Conservation (phyloP, 176 grass and related monocot species). For the Oryza coarctata region DNA sequence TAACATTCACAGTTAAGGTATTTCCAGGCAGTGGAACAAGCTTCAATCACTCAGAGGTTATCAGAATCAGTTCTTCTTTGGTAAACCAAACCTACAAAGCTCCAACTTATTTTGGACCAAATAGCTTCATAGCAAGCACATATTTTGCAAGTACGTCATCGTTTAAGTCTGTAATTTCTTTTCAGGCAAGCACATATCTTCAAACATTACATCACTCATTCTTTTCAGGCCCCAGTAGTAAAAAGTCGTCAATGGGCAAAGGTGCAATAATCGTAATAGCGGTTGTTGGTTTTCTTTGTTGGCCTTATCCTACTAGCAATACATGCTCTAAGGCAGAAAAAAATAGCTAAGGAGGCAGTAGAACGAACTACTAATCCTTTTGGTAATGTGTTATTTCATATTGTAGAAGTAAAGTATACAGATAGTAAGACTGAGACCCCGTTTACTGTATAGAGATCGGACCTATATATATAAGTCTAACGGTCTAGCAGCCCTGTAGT, state of each 20-base stretch:
- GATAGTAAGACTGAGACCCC: too few species aligned
- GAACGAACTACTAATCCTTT: slow-evolving; percentile 52
- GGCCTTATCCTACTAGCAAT: slow-evolving; percentile 37
- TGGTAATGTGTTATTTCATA: slow-evolving; percentile 39
- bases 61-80: slow-evolving; percentile 43
- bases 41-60: slow-evolving; percentile 51
- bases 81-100: slow-evolving; percentile 47
- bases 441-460: too few species aligned
- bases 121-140: slow-evolving; percentile 44
- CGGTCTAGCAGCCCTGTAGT: too few species aligned
- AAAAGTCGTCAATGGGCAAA: slow-evolving; percentile 30
- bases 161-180: background rate
- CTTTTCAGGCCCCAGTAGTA: slow-evolving; percentile 31
- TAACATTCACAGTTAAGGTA: slow-evolving; percentile 41
- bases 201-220: background rate
- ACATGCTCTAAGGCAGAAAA: slow-evolving; percentile 49
- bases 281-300: slow-evolving; percentile 21
- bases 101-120: slow-evolving; percentile 48
- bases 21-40: slow-evolving; percentile 39
- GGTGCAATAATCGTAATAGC: slow-evolving; percentile 47
- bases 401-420: too few species aligned
- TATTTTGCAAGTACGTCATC: slow-evolving; percentile 47
- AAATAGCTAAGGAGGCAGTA: slow-evolving; percentile 45
- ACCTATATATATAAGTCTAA: too few species aligned
- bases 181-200: too few species aligned